Conservation (phyloP, 164 flowering plant species). For the Umbilicus rupestris region DNA sequence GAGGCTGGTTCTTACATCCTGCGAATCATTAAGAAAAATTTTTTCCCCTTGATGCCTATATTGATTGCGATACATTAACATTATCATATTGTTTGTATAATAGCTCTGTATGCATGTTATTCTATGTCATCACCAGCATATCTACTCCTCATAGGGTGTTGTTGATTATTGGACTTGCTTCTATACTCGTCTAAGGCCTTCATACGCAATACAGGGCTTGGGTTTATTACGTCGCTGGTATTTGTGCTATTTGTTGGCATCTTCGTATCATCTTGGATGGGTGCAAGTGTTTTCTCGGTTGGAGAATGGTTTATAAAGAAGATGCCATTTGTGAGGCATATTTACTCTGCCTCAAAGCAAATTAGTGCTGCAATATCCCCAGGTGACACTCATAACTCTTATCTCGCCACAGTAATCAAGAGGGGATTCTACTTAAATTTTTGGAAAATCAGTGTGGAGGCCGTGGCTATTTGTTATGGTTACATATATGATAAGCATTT, state of each 20-base stretch:
- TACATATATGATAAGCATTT: neutral
- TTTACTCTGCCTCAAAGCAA: slow-evolving; percentile 49
- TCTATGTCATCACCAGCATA: no score
- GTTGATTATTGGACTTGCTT: neutral
- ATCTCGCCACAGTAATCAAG: neutral
- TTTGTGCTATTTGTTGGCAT: slow-evolving; percentile 40
- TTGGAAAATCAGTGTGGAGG: neutral
- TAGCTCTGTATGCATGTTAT: neutral
- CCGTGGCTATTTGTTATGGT: neutral
- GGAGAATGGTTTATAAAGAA: slow-evolving; percentile 53
- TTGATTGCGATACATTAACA: neutral
- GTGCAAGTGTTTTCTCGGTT: slow-evolving; percentile 37
- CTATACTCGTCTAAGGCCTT: neutral
- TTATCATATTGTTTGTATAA: neutral
- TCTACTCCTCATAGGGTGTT: neutral
- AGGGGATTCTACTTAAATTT: neutral
- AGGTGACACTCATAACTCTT: slow-evolving; percentile 19
- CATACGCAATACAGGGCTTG: slow-evolving; percentile 24
- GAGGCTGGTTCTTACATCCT: no score
- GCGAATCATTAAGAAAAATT: no score
- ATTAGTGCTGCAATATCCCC: slow-evolving; percentile 55
- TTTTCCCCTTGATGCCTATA: neutral
- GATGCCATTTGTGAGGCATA: slow-evolving; percentile 45
- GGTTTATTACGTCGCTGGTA: slow-evolving; percentile 34
- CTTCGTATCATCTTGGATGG: slow-evolving; percentile 55